Evolutionary conservation across 805 yeast genomes (phyloP).

Genomic region (Myxozyma mucilagina): DNA sequence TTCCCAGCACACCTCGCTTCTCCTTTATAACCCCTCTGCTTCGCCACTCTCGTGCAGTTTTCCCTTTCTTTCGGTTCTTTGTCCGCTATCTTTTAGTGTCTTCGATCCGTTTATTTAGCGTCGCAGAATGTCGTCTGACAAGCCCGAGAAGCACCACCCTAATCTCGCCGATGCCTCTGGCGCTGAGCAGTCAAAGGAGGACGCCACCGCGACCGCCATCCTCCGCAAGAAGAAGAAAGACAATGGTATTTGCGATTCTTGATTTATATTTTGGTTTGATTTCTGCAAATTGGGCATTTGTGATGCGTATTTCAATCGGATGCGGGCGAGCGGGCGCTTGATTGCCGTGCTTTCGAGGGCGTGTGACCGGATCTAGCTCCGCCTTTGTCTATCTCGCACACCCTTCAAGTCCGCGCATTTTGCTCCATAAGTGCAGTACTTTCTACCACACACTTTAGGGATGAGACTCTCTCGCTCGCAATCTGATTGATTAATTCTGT

Average conservation of each 20-base stretch:
- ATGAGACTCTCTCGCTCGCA: too few species aligned
- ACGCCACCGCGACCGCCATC: slow-evolving; percentile 93
- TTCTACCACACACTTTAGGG: too few species aligned
- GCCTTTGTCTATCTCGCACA: not conserved
- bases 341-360: not conserved
- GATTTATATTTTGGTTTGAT: slow-evolving; percentile 6
- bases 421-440: too few species aligned
- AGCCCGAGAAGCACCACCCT: slow-evolving; percentile 38
- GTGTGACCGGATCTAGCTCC: not conserved
- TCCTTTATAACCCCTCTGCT: not conserved
- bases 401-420: too few species aligned
- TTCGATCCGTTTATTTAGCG: not conserved
- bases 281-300: not conserved
- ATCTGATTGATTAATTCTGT: too few species aligned
- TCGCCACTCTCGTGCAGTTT: not conserved
- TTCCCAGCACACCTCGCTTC: not conserved
- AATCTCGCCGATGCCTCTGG: slow-evolving; percentile 67
- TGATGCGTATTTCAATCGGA: not conserved
- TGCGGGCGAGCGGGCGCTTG: not conserved
- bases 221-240: slow-evolving; percentile 97
- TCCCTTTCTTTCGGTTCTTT: not conserved
- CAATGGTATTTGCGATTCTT: slow-evolving; percentile 50
- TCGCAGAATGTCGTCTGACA: slow-evolving; percentile 13
- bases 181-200: slow-evolving; percentile 55
- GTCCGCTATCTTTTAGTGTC: not conserved